Evolutionary conservation across 164 flowering plant genomes (phyloP), one percentile per base, ranked within the genome.

Genomic region (Umbilicus rupestris): DNA sequence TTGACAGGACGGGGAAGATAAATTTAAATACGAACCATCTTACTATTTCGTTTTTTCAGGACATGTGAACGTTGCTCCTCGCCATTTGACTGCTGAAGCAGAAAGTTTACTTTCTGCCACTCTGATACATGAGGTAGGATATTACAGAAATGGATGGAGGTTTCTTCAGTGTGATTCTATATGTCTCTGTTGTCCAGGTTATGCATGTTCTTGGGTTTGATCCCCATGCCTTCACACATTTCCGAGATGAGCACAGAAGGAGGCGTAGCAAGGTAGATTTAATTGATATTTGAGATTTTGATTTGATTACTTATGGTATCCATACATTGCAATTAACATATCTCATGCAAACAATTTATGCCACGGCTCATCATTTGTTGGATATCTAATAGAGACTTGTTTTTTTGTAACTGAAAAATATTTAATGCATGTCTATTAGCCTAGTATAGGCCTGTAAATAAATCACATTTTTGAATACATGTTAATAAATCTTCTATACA

Each of bases 141-240:
- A 33, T 26, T 28, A 12, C 47, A 20, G 35, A 11, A 35, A 24
- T 41, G 17, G 39, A 28, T 37, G 6, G 9, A 28, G 15, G 19
- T 60, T 52, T 72, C n/a, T 16, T 59, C 37, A 46, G 60, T 41
- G 30, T 74, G 22, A 76, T 73, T 12, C 4, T 22, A 42, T 31
- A 31, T 2, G 55, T 71, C 65, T 57, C 8, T 31, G 29, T 59
- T 52, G 45, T 70, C 60, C 73, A 94, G 98, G 99, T 95, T 39
- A 95, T 95, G 97, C 99, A 95, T 73, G 99, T 95, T 75, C 96
- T 95, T 73, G 99, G 99, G 41, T 95, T 95, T 81, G 99, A 95
- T 77, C 99, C 99, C 52, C 99, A 95, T 80, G 99, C 99, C 72
- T 95, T 95, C 75, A 84, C 97, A 52, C 99, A 95, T 77, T 95